Conservation (phyloP, 1,284 basidiomycete genomes). For the Malassezia arunalokei region DNA sequence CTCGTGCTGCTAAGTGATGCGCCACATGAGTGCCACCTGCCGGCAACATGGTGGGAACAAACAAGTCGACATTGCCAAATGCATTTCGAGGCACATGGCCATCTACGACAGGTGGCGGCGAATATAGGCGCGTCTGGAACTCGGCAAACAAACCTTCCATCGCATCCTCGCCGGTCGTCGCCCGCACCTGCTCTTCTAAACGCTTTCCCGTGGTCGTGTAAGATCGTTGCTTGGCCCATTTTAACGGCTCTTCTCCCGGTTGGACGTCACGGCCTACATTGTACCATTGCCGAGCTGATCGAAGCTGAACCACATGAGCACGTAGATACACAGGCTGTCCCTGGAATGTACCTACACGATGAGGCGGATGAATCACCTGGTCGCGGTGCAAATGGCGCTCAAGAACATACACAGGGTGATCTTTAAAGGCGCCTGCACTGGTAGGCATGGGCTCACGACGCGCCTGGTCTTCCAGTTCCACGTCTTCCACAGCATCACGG, state of each 20-base stretch:
- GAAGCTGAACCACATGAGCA: slow-evolving; percentile 66
- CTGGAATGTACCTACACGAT: slow-evolving; percentile 75
- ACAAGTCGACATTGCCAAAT: slow-evolving; percentile 94
- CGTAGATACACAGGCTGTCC: slow-evolving; percentile 87
- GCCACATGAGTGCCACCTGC: slow-evolving; percentile 73
- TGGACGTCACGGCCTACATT: slow-evolving; percentile 66
- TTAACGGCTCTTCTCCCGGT: slow-evolving; percentile 69
- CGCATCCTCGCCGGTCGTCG: slow-evolving; percentile 46
- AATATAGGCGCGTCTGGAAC: slow-evolving; percentile 74
- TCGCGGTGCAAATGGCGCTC: slow-evolving; percentile 76
- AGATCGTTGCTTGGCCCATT: slow-evolving; percentile 74
- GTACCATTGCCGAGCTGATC: slow-evolving; percentile 90
- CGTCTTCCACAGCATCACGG: slow-evolving; percentile 84
- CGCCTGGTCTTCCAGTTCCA: slow-evolving; percentile 69
- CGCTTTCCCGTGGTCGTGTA: slow-evolving; percentile 70
- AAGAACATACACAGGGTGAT: slow-evolving; percentile 84
- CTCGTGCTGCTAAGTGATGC: slow-evolving; percentile 55
- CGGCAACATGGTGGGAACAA: slow-evolving; percentile 88
- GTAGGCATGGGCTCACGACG: slow-evolving; percentile 87
- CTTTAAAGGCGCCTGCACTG: slow-evolving; percentile 81
- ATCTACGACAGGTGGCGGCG: slow-evolving; percentile 66
- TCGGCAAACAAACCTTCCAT: slow-evolving; percentile 66
- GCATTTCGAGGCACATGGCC: slow-evolving; percentile 85
- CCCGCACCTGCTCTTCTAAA: slow-evolving; percentile 63
- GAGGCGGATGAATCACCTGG: slow-evolving; percentile 68